Conservation (phyloP, 2,329 filamentous ascomycete genomes). For the Microcyclosporella mali region DNA sequence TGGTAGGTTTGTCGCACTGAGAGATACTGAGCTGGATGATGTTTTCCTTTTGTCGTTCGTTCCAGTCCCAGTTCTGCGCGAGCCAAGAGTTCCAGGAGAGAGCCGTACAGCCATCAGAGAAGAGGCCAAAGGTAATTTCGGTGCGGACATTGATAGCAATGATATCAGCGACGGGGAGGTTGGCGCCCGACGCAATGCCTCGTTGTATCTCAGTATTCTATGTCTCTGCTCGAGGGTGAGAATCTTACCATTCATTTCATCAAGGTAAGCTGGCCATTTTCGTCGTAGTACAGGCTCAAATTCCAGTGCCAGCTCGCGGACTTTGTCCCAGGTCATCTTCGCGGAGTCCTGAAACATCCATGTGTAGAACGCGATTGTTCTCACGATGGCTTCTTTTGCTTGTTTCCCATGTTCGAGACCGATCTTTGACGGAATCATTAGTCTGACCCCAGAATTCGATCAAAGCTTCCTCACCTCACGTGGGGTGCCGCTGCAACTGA, state of each 20-base stretch:
- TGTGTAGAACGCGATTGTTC: conserved; percentile 44
- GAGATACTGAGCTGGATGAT: conserved; percentile 45
- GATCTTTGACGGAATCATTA: conserved; percentile 34
- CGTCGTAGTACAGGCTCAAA: conserved; percentile 43
- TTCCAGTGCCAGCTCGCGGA: conserved; percentile 40
- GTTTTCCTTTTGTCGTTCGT: conserved; percentile 46
- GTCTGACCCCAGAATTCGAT: background rate
- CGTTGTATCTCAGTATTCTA: background rate
- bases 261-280: conserved; percentile 39
- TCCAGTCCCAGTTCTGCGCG: conserved; percentile 43
- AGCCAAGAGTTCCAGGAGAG: conserved; percentile 44
- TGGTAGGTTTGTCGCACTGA: conserved; percentile 40
- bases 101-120: conserved; percentile 50
- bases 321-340: conserved; percentile 42
- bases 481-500: conserved; percentile 6
- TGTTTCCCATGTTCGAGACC: conserved; percentile 42
- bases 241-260: conserved; percentile 35
- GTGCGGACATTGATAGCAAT: conserved; percentile 53
- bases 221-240: background rate
- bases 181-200: conserved; percentile 47
- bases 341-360: conserved; percentile 43
- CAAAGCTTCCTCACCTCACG: background rate
- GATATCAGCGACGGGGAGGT: conserved; percentile 45
- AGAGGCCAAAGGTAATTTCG: conserved; percentile 53
- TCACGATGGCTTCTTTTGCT: conserved; percentile 36